Evolutionary conservation across 23 red algal species (phyloP), one percentile per base, ranked within the genome.

Genomic region (Gracilaria domingensis): DNA sequence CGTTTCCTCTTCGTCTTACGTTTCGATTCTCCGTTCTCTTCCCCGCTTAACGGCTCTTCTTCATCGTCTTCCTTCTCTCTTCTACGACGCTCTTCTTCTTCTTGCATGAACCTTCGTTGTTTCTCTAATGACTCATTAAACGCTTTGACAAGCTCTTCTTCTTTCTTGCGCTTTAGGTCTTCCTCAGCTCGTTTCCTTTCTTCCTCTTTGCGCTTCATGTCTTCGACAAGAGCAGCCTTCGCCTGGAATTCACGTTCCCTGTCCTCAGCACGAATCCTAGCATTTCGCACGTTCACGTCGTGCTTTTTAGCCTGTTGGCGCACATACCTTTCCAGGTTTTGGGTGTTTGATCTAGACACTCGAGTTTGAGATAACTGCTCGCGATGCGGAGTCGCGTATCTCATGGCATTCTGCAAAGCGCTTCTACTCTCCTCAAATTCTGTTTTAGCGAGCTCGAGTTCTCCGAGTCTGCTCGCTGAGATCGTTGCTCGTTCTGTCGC

Each of bases 221-320:
- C 42, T 77, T 75, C 38, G 45, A 51, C 66, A 40, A 83, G 79
- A 36, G 62, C 57, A 44, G 77, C 89, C 40, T 71, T 59, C 21
- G 44, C 75, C 42, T 90, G 36, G 25, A 62, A 58, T 37, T 75
- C 35, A 48, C 78, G 77, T 29, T 92, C 80, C 38, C 79, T 76
- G 25, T 83, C 77, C 33, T 92, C 89, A 12, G 59, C 89, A 29
- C 42, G 60, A 56, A 66, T 71, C 9, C 47, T 76, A 20, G 89
- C 89, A 65, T 92, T 92, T 35, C 78, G 59, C 37, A 92, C 47
- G 26, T 84, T 92, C 18, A 92, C 89, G 12, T 92, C 89, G 61
- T 92, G 89, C 44, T 59, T 74, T 38, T 84, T 92, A 8, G 40
- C 79, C 66, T 92, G 79, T 59, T 92, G 89, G 50, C 65, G 60